Conservation (phyloP, 768 basidiomycete species). For the Termitomyces sp. region DNA sequence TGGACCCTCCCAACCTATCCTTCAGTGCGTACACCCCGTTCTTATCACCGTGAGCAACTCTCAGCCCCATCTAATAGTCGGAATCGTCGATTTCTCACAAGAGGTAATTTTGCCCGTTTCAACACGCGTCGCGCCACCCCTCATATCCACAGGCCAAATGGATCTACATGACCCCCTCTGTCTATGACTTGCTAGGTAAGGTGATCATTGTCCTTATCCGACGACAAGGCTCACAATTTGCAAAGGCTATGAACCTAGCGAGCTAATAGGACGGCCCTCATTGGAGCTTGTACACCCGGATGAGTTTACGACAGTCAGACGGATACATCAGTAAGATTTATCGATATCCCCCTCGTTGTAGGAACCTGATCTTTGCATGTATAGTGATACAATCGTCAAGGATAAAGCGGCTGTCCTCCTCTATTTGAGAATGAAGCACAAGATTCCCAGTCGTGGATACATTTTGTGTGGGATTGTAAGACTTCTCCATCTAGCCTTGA, state of each 20-base stretch:
- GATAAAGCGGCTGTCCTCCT: slow-evolving; percentile 79
- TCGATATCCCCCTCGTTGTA: not conserved
- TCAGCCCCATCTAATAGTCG: slow-evolving; percentile 38
- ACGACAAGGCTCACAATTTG: not conserved
- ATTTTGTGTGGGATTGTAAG: slow-evolving; percentile 70
- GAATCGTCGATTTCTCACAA: slow-evolving; percentile 76
- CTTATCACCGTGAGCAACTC: slow-evolving; percentile 6
- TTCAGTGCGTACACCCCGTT: slow-evolving; percentile 53
- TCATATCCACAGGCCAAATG: slow-evolving; percentile 48
- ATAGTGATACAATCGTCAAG: slow-evolving; percentile 66
- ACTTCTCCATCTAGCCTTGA: slow-evolving; percentile 12
- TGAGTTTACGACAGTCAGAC: slow-evolving; percentile 60
- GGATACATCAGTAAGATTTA: slow-evolving; percentile 58
- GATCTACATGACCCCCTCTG: slow-evolving; percentile 63
- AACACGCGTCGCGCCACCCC: slow-evolving; percentile 8
- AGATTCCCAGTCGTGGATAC: slow-evolving; percentile 72
- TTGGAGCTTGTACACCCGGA: slow-evolving; percentile 80
- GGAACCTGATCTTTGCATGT: not conserved
- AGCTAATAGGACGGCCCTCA: slow-evolving; percentile 63
- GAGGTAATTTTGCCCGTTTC: slow-evolving; percentile 35
- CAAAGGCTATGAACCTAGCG: slow-evolving; percentile 67
- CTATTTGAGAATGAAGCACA: slow-evolving; percentile 76
- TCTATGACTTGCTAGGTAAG: slow-evolving; percentile 58
- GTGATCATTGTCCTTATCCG: not conserved
- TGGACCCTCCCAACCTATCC: slow-evolving; percentile 65